A percentile compares a stretch with the other conserved stretches of the same genome.
Conservation (phyloP, 1,139 yeast species). For the Saccharomyces pastorianus region DNA sequence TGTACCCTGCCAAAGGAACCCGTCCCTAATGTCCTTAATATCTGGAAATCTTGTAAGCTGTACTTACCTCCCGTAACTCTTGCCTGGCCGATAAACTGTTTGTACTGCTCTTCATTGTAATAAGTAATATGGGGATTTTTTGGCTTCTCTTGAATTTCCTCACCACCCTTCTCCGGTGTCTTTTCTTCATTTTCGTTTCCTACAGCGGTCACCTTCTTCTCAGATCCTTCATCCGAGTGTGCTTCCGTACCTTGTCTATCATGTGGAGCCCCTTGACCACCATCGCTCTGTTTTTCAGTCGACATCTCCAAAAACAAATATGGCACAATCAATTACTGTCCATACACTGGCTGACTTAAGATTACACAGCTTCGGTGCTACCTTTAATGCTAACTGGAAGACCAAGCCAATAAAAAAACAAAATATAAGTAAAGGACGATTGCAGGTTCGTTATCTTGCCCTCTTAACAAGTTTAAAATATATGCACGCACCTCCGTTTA, state of each 20-base stretch:
- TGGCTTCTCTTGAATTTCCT: slow-evolving; percentile 4
- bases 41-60: slow-evolving; percentile 77
- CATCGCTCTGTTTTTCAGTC: background rate
- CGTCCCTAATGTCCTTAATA: slow-evolving; percentile 87
- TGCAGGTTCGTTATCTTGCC: background rate
- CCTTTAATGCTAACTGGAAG: background rate
- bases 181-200: background rate
- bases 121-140: slow-evolving; percentile 6
- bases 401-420: background rate
- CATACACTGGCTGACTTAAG: background rate
- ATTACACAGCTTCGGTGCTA: background rate
- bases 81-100: slow-evolving; percentile 16
- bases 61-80: slow-evolving; percentile 68
- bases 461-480: background rate
- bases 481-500: background rate
- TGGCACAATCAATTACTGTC: background rate
- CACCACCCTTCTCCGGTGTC: slow-evolving; percentile 6
- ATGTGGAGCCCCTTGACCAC: background rate
- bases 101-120: background rate
- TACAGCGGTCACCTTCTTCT: background rate
- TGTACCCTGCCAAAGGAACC: slow-evolving; percentile 96
- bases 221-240: background rate
- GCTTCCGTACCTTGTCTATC: background rate
- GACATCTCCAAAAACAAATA: background rate
- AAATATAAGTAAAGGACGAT: background rate